Percentiles rank a stretch among this genome's conserved stretches.
phyloP scores from a whole-genome alignment of 495 filamentous ascomycete species.

The Penicillium cosmopolitanum region DNA sequence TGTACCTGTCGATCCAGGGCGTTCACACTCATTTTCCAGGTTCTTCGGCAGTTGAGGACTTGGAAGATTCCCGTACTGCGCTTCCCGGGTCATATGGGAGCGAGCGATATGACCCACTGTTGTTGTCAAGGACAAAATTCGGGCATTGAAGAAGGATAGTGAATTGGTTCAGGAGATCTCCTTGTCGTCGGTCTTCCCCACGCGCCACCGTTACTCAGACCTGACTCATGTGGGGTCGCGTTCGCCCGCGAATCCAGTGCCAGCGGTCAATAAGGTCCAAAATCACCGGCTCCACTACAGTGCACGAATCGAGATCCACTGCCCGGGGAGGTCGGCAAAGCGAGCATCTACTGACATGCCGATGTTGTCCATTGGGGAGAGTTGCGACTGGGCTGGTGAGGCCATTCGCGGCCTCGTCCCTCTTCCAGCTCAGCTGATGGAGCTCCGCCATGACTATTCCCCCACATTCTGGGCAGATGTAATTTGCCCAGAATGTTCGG shows the following conservation, averaged over 20 bases:
- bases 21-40: background rate
- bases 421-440: conserved; percentile 13
- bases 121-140: background rate
- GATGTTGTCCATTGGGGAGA: conserved; percentile 6
- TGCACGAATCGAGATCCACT: conserved; percentile 21
- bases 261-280: conserved; percentile 4
- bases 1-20: conserved; percentile 4
- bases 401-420: background rate
- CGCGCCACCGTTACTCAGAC: conserved; percentile 36
- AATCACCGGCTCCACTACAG: conserved; percentile 19
- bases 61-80: background rate
- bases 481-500: background rate
- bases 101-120: background rate
- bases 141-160: background rate
- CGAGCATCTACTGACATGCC: conserved; percentile 19
- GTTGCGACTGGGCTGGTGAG: background rate
- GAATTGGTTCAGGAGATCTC: background rate
- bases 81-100: background rate
- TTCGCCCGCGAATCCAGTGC: conserved; percentile 9
- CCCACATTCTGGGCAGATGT: background rate
- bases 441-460: conserved; percentile 9
- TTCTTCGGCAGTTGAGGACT: background rate
- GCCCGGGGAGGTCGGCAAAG: conserved; percentile 26
- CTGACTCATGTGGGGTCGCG: conserved; percentile 46
- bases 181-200: conserved; percentile 10